These are phyloP conservation scores for Fagus sylvatica DNA, from an alignment of 306 rosid genomes.

Conservation along the genomic window DNA sequence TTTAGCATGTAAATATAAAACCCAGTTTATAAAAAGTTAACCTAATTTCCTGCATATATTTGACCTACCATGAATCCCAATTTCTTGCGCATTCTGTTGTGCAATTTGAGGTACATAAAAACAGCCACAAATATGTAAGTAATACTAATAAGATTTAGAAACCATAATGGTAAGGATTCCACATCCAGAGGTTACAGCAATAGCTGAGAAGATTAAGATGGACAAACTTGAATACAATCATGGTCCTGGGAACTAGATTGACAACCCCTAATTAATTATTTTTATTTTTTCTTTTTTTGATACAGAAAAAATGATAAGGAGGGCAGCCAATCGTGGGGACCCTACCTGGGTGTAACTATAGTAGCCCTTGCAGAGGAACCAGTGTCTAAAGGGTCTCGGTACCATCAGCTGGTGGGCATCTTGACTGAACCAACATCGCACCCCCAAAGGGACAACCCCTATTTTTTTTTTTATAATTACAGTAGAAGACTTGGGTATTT, in stretches of 20 bases:
- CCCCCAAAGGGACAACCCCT: background rate
- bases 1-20: background rate
- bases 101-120: slow-evolving; percentile 1
- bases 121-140: background rate
- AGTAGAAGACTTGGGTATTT: background rate
- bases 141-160: background rate
- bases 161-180: background rate
- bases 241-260: background rate
- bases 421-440: no score
- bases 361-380: no score
- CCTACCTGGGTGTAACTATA: no score
- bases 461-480: background rate
- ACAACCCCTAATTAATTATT: background rate
- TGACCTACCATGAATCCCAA: background rate
- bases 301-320: no score
- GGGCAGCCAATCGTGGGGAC: no score
- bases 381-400: no score
- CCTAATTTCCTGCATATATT: background rate
- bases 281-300: no score
- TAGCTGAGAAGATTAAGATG: background rate
- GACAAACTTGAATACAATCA: background rate
- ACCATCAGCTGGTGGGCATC: no score
- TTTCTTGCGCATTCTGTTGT: background rate
- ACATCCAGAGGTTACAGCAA: background rate
- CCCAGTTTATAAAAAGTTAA: background rate